Evolutionary conservation across 2,329 filamentous ascomycete genomes (phyloP).

Genomic region (Botryosphaeria dothidea): DNA sequence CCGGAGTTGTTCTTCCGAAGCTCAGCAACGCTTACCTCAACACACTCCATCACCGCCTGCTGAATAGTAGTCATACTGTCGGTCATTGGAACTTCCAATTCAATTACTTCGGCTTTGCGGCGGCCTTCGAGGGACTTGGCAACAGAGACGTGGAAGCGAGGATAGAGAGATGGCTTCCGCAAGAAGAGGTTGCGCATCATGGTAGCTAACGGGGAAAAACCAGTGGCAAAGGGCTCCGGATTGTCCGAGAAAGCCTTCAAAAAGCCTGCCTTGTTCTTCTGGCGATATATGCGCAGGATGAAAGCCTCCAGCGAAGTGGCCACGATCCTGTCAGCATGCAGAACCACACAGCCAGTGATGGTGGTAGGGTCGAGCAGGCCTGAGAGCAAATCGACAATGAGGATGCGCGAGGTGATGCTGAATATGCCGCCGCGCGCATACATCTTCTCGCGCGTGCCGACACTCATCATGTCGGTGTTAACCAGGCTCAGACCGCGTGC

Average conservation of each 20-base stretch:
- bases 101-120: slow-evolving; percentile 93
- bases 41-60: slow-evolving; percentile 91
- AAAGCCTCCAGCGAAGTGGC: slow-evolving; percentile 93
- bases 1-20: slow-evolving; percentile 88
- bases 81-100: slow-evolving; percentile 94
- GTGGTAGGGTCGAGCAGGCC: slow-evolving; percentile 76
- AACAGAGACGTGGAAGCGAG: slow-evolving; percentile 88
- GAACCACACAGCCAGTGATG: slow-evolving; percentile 80
- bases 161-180: slow-evolving; percentile 85
- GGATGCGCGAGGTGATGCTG: slow-evolving; percentile 91
- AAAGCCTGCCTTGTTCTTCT: slow-evolving; percentile 92
- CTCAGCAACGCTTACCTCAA: slow-evolving; percentile 91
- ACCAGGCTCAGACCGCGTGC: slow-evolving; percentile 86
- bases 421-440: slow-evolving; percentile 88
- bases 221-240: slow-evolving; percentile 84
- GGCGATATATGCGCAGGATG: slow-evolving; percentile 88
- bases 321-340: slow-evolving; percentile 84
- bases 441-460: slow-evolving; percentile 85
- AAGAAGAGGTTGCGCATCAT: slow-evolving; percentile 94
- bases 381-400: slow-evolving; percentile 93
- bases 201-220: slow-evolving; percentile 82
- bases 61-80: slow-evolving; percentile 92
- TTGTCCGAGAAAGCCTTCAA: slow-evolving; percentile 95
- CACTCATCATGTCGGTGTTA: slow-evolving; percentile 91
- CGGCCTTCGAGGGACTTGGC: slow-evolving; percentile 87